phyloP scores from a whole-genome alignment of 257 asterid genomes.

The Solanum dulcamara region DNA sequence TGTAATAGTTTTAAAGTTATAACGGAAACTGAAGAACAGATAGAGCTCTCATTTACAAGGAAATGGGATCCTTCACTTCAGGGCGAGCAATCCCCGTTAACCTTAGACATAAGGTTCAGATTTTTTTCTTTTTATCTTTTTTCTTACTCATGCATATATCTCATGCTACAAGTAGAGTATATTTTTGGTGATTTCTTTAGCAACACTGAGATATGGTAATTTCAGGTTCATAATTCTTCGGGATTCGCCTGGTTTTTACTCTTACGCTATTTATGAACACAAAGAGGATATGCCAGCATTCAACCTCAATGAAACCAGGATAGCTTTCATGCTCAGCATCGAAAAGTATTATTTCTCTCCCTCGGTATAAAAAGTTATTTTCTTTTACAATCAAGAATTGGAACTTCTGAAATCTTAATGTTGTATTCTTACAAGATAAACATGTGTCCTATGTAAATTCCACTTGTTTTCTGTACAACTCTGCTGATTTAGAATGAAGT shows the following conservation, averaged over 20 bases:
- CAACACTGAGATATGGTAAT: not conserved
- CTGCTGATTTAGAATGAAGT: not conserved
- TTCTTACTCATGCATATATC: not conserved
- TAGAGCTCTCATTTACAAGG: conserved; percentile 74
- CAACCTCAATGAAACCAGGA: conserved; percentile 38
- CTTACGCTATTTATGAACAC: conserved; percentile 43
- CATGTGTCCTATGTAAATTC: not conserved
- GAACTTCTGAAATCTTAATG: not conserved
- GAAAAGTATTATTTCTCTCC: conserved; percentile 14
- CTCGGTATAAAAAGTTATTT: not conserved
- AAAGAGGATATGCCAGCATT: conserved; percentile 36
- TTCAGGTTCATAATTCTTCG: conserved; percentile 35
- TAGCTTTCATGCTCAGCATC: conserved; percentile 44
- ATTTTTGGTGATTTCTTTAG: not conserved
- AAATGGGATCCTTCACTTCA: conserved; percentile 57
- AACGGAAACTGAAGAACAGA: conserved; percentile 44
- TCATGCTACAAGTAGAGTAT: not conserved
- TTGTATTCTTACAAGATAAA: not conserved
- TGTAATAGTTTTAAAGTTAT: conserved; percentile 43
- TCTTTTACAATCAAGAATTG: not conserved
- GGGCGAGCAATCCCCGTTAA: conserved; percentile 54
- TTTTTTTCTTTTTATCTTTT: not conserved
- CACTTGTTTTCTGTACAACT: not conserved
- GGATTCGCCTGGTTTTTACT: conserved; percentile 43
- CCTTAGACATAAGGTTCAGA: conserved; percentile 57